Evolutionary conservation across 2,329 filamentous ascomycete species (phyloP), one percentile per base, ranked within the genome.

Genomic region (Ceratocystiopsis minuta): DNA sequence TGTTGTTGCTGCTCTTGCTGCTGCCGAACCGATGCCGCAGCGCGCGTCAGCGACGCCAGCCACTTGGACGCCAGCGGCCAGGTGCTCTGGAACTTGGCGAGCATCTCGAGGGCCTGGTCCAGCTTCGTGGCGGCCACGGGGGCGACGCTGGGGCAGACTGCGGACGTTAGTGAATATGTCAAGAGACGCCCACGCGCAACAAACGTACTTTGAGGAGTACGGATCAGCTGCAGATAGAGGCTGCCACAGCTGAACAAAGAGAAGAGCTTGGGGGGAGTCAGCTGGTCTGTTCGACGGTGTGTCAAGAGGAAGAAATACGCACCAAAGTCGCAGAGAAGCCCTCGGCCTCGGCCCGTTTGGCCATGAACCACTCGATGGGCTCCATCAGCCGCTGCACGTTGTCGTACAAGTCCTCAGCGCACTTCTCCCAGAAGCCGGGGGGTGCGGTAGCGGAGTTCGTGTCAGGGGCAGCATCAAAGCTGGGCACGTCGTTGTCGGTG

Each of bases 61-160:
- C 43, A 44, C 14, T 36, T 31, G 2, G 43, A 44, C 15, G 43
- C 43, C 24, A 44, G 34, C 3, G 43, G 43, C 43, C 43, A 44
- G 2, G 43, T 44, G 33, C 18, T 36, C 35, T 44, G 43, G 16
- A 44, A 31, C 15, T 41, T 39, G 4, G 43, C 16, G 3, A 44
- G 33, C 16, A 44, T 38, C 14, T 41, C 33, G 14, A 44, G 24
- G 4, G 39, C 35, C 16, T 38, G 43, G 1, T 32, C 16, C 16
- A 44, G 31, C 39, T 37, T 41, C 5, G 32, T 12, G 5, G 16
- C 20, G 1, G 43, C 39, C 2, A 31, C 16, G 3, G 36, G 33
- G 6, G 36, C 33, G 13, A 44, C 12, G 3, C 37, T 24, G 7
- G 39, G 43, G 14, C 43, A 44, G 6, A 44, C 42, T 44, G 34